A percentile compares a stretch with the other conserved stretches of the same genome.
These are phyloP conservation scores for Cytospora leucostoma DNA, from an alignment of 2,329 filamentous ascomycete genomes.

Conservation along the genomic window DNA sequence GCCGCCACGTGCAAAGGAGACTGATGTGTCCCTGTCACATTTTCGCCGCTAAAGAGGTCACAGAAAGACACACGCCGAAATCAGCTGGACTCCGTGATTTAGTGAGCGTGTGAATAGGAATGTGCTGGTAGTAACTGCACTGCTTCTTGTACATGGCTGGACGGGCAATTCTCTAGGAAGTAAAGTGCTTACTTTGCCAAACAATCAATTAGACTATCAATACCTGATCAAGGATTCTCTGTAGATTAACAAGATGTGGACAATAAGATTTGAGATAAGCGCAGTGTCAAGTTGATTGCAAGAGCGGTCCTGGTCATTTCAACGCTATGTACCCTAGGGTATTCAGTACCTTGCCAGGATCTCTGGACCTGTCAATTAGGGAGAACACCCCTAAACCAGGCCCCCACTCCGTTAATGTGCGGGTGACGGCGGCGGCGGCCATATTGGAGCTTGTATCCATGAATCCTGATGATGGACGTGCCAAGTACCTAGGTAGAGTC, in stretches of 20 bases:
- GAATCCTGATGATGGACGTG: too few species aligned
- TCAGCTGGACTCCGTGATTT: constrained; percentile 18
- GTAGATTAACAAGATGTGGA: not conserved
- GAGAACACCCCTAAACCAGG: not conserved
- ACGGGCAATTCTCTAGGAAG: not conserved
- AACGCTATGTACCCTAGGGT: too few species aligned
- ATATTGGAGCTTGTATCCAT: too few species aligned
- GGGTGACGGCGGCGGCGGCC: too few species aligned
- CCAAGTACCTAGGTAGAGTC: not conserved
- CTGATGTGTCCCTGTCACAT: constrained; percentile 2
- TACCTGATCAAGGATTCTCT: too few species aligned
- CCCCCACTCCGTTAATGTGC: not conserved
- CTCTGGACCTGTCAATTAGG: not conserved
- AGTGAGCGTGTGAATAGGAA: constrained; percentile 1
- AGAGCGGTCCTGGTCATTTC: not conserved
- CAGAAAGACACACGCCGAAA: constrained; percentile 12
- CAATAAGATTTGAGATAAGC: not conserved
- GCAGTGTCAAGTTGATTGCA: not conserved
- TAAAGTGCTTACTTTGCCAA: not conserved
- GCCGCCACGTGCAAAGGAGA: constrained; percentile 12
- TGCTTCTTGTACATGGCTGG: not conserved
- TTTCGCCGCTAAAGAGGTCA: constrained; percentile 4
- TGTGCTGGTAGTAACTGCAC: not conserved
- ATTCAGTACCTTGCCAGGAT: not conserved
- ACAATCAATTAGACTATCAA: too few species aligned